A percentile compares a stretch with the other conserved stretches of the same genome.
phyloP scores from a whole-genome alignment of 192 early-diverging fungal species.

The Coemansia sp. region DNA sequence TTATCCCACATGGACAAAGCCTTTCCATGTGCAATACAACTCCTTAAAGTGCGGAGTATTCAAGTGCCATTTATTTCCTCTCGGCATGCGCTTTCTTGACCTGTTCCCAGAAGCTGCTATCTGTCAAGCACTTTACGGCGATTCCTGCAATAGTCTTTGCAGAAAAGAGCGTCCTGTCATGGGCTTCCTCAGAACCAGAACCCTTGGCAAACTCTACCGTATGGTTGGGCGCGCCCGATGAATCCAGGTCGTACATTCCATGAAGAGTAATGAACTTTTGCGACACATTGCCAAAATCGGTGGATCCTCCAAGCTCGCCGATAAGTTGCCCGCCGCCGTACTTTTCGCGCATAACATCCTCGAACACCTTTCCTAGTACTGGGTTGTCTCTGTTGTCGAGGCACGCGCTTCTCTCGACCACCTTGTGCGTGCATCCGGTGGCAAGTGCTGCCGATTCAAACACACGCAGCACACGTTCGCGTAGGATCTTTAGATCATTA shows the following conservation, averaged over 20 bases:
- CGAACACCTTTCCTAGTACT: slow-evolving; percentile 54
- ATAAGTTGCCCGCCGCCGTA: slow-evolving; percentile 7
- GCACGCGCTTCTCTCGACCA: slow-evolving; percentile 55
- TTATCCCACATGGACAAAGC: too few species aligned
- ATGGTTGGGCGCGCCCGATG: slow-evolving; percentile 61
- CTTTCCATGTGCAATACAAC: too few species aligned
- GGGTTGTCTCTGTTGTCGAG: slow-evolving; percentile 58
- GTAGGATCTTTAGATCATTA: slow-evolving; percentile 52
- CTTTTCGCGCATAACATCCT: slow-evolving; percentile 44
- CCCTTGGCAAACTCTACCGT: slow-evolving; percentile 63
- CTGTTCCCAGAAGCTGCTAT: slow-evolving; percentile 50
- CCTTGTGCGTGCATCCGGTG: slow-evolving; percentile 66
- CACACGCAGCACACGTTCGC: slow-evolving; percentile 53
- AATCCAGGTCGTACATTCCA: slow-evolving; percentile 44
- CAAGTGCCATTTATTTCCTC: background rate
- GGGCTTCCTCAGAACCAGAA: slow-evolving; percentile 60
- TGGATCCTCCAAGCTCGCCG: slow-evolving; percentile 54
- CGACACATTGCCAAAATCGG: slow-evolving; percentile 77
- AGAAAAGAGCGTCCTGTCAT: slow-evolving; percentile 56
- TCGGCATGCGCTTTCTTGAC: slow-evolving; percentile 27
- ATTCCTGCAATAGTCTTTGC: slow-evolving; percentile 54
- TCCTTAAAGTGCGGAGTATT: too few species aligned
- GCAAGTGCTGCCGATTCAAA: slow-evolving; percentile 68
- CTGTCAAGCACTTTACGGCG: slow-evolving; percentile 49
- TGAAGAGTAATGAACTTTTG: slow-evolving; percentile 64